Evolutionary conservation across 2,329 filamentous ascomycete species (phyloP), one percentile per base, ranked within the genome.

Genomic region (Trichophyton benhamiae): DNA sequence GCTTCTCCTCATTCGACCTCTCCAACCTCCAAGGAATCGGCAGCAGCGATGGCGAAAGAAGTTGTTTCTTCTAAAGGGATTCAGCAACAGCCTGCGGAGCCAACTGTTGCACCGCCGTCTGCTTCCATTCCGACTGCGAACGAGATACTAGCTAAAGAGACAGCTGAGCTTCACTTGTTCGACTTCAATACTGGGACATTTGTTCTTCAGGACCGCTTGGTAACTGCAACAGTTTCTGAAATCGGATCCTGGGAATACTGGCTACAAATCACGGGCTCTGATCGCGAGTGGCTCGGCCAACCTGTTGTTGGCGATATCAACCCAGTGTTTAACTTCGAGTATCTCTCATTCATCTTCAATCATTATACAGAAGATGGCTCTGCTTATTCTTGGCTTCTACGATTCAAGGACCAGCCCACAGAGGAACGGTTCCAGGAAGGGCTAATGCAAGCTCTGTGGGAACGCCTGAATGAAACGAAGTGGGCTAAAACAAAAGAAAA

Each of bases 291-390:
- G 89, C 79, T 99, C 1, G 91, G 91, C 22, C 89, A 95, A 66
- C 82, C 87, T 1, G 84, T 99, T 33, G 80, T 91, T 33, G 87
- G 89, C 5, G 94, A 99, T 67, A 90, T 97, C 74, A 97, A 97
- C 68, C 94, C 94, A 0, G 91, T 99, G 20, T 99, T 97, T 79
- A 97, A 97, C 76, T 97, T 96, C 67, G 94, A 99, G 73, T 97
- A 92, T 69, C 80, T 96, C n/a, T 97, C 92, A 0, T 97, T 97
- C 72, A 96, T 99, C 70, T 99, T 99, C 82, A 99, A 99, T 70
- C 91, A 96, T 72, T 97, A 96, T 72, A 83, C 87, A 13, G 82
- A 86, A 41, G 89, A 96, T 73, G 90, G 91, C 1, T 88, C 88
- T 1, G 92, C 94, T 3, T 95, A 91, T 73, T 99, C 94, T 0